Evolutionary conservation across 2,329 filamentous ascomycete genomes (phyloP), one percentile per base, ranked within the genome.

Genomic region (Ophiocordyceps sinensis): DNA sequence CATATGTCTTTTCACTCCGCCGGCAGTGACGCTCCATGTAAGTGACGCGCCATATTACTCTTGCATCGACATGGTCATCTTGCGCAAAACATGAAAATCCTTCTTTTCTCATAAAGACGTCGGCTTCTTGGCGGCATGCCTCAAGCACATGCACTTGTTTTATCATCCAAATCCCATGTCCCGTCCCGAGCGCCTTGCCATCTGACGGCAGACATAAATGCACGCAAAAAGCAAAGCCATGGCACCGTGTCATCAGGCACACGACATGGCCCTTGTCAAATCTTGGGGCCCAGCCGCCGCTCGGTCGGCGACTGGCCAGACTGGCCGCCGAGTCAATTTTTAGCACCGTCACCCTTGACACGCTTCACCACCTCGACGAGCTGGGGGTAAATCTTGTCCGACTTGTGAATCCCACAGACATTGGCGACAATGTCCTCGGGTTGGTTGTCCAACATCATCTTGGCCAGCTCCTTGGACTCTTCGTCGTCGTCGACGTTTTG

Each of bases 401-500:
- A 68, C 44, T 77, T 65, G 53, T 86, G 77, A 43, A 98, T 71
- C 34, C 87, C 87, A 51, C 85, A 93, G 47, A 98, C 75, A 62
- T 89, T 75, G 58, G 70, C 67, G 37, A 89, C 85, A 9, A 89
- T 83, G 1, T 82, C 79, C 51, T 84, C 79, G 13, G 89, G 69
- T 3, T 70, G 69, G 55, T 82, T 74, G 47, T 79, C 72, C 45
- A 82, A 77, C 67, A 98, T 82, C 57, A 93, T 86, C 68, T 84
- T 79, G 54, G 85, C 85, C 11, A 98, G 73, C 64, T 94, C 80
- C 49, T 67, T 70, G 48, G 84, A 93, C 74, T 96, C 91, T 0
- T 93, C 85, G 48, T 98, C 91, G 12, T 79, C 87, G 52, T 88
- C 77, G 42, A 95, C 83, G 53, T 94, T 85, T 68, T 95, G 88